phyloP scores from a whole-genome alignment of 306 rosid species.

The Prunus mongolica region DNA sequence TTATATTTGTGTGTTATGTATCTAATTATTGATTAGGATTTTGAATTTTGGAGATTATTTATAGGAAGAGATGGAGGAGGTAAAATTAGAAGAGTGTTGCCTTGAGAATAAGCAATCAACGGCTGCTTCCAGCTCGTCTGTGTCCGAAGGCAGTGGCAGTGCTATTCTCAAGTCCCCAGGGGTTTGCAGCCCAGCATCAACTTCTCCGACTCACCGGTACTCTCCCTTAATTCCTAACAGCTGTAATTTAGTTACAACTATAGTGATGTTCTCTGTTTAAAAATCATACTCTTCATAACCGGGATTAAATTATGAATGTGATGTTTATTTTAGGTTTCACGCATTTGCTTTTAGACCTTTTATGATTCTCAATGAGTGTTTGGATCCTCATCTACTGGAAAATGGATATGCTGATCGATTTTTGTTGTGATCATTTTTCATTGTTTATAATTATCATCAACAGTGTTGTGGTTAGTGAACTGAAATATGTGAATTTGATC shows the following conservation, averaged over 20 bases:
- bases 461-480: neutral
- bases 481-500: constrained; percentile 19
- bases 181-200: constrained; percentile 56
- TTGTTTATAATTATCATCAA: constrained; percentile 5
- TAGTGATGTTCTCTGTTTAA: neutral
- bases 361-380: neutral
- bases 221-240: constrained; percentile 20
- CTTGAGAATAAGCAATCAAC: constrained; percentile 86
- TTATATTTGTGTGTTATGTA: constrained; percentile 5
- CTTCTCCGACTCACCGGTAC: constrained; percentile 75
- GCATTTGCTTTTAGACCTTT: neutral
- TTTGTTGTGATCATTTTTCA: constrained; percentile 7
- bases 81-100: constrained; percentile 73
- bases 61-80: constrained; percentile 57
- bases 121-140: constrained; percentile 78
- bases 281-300: neutral
- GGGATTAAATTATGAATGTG: neutral
- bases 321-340: neutral
- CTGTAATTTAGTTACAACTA: constrained; percentile 6
- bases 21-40: constrained; percentile 36
- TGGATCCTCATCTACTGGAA: neutral
- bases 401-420: neutral
- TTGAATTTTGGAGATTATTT: constrained; percentile 49
- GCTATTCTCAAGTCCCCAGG: constrained; percentile 66
- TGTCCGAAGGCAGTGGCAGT: constrained; percentile 75